Percentiles rank a stretch among this genome's conserved stretches.
Conservation (phyloP, 164 flowering plant species). For the Tetracentron sinense region DNA sequence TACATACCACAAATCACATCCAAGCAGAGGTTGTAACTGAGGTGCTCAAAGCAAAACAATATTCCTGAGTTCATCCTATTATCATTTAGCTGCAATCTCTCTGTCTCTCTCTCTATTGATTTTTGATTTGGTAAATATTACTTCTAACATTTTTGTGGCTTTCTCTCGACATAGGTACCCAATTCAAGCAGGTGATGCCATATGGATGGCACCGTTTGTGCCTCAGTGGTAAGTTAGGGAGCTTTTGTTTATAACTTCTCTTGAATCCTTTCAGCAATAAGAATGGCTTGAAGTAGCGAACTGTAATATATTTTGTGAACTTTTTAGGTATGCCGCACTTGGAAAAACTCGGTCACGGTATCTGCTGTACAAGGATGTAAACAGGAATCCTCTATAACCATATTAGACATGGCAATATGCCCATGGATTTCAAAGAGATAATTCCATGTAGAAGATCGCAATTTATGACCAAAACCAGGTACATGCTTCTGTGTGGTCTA, state of each 20-base stretch:
- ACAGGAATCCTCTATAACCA: conserved; percentile 65
- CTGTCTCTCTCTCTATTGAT: too few relatives aligned
- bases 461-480: background rate
- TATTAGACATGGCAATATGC: background rate
- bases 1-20: too few relatives aligned
- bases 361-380: conserved; percentile 91
- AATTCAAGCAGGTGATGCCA: conserved; percentile 85
- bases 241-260: background rate
- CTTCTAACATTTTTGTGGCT: background rate
- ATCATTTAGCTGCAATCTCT: too few relatives aligned
- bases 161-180: conserved; percentile 62
- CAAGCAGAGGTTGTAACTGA: too few relatives aligned
- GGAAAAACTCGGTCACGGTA: conserved; percentile 82
- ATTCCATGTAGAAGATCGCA: background rate
- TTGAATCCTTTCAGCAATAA: background rate
- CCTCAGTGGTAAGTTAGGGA: conserved; percentile 75
- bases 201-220: conserved; percentile 99
- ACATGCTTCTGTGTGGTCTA: background rate
- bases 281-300: background rate
- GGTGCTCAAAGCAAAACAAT: background rate
- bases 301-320: background rate
- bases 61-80: background rate
- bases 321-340: conserved; percentile 91
- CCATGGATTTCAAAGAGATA: background rate
- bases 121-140: too few relatives aligned